Base-by-base conservation (phyloP, 2,329 filamentous ascomycete genomes). In the Verticillium nonalfalfae region DNA sequence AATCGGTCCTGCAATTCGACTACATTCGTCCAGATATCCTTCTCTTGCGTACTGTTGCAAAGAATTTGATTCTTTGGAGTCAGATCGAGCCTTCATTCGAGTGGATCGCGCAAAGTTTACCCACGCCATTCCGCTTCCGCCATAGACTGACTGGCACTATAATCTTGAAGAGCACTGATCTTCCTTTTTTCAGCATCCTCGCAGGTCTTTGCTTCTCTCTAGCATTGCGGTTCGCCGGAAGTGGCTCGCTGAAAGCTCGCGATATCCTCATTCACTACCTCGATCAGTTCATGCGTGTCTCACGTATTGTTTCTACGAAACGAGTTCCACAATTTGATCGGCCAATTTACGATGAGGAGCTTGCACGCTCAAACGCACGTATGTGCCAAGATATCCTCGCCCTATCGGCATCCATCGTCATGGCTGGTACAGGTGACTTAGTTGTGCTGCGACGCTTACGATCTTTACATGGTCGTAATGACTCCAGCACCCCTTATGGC, bases 381-480 rank as follows among this genome's bases (percentile, higher is more conserved):
- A 96, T 96, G 79, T 98, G 95, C 69, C 91, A 97, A 69, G 93
- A 98, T 70, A 81, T 96, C 2, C 76, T 97, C 11, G 91, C 91
- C 1, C 79, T 99, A 6, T 90, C 93, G 6, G 86, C 87, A 26
- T 88, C 95, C 0, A 91, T 90, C 1, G 91, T 98, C 59, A 98
- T 98, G 94, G 93, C 96, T 6, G 95, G 95, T 34, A 97, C 93
- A 0, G 95, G 96, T 45, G 96, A 99, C 70, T 79, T 99, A 21
- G 78, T 85, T 2, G 88, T 97, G 1, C 90, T 98, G 68, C 88
- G 95, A 26, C 88, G 94, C 14, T 81, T 99, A 36, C 89, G 95
- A 15, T 87, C 90, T 15, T 84, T 99, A 45, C 96, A 99, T 72
- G 94, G 93, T 26, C 88, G 93, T 15, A 87, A 93, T 59, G 90